A percentile compares a stretch with the other conserved stretches of the same genome.
phyloP scores from a whole-genome alignment of 345 rosid species.

The Eutrema yunnanense region DNA sequence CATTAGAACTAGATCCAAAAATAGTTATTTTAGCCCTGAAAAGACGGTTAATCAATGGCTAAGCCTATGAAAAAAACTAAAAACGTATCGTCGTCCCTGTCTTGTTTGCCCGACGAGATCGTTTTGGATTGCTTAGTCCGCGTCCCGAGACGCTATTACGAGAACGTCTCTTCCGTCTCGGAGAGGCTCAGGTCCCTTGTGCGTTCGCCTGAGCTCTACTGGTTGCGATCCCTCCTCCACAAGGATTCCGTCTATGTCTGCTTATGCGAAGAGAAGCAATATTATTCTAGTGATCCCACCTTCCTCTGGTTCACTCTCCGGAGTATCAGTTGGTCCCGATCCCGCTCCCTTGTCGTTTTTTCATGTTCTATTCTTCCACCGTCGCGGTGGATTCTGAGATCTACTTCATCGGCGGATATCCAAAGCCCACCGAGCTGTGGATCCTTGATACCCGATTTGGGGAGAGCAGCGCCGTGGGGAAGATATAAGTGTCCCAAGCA shows the following conservation, averaged over 20 bases:
- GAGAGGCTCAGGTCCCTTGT: constrained; percentile 43
- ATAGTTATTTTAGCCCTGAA: too few species aligned
- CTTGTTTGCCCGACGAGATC: too few species aligned
- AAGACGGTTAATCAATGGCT: too few species aligned
- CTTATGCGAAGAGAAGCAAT: constrained; percentile 28
- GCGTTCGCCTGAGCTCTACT: constrained; percentile 48
- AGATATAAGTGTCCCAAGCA: constrained; percentile 57
- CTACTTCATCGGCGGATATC: constrained; percentile 55
- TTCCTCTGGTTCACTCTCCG: not conserved
- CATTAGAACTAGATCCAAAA: too few species aligned
- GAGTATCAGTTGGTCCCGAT: constrained; percentile 35
- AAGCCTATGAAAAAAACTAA: too few species aligned
- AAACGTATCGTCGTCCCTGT: too few species aligned
- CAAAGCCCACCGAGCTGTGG: constrained; percentile 48
- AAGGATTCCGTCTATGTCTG: constrained; percentile 46
- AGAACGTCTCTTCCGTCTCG: constrained; percentile 48
- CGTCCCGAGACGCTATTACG: constrained; percentile 38
- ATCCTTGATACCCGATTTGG: constrained; percentile 54
- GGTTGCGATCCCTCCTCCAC: constrained; percentile 46
- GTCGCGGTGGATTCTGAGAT: constrained; percentile 41
- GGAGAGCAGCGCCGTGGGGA: constrained; percentile 30
- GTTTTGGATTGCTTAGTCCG: too few species aligned
- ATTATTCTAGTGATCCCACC: not conserved
- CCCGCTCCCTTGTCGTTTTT: constrained; percentile 33
- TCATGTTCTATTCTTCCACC: constrained; percentile 41